Base-by-base conservation (phyloP, 2,329 filamentous ascomycete genomes). In the Daldinia sp. region DNA sequence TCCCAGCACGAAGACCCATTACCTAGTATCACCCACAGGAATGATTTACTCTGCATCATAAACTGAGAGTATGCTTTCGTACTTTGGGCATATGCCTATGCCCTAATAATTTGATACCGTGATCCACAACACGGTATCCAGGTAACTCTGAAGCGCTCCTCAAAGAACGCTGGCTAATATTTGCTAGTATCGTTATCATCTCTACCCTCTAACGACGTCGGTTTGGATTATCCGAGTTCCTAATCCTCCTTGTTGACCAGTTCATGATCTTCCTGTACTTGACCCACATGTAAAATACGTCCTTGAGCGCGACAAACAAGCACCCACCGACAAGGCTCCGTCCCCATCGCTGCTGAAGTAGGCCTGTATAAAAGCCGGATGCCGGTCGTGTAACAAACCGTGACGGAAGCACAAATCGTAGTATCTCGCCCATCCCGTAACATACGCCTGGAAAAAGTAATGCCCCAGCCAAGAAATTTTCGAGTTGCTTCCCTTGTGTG, bases 321-420 rank as follows among this genome's bases (percentile, higher is more conserved):
- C 92, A 95, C 0, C 95, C 95, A 1, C 95, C 95, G 1, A 95
- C 84, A 2, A 99, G 81, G 72, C 92, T 97, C 58, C 95, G 84
- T 0, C 93, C 95, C 93, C 95, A 98, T 61, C 89, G 87, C 69
- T 91, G 87, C 73, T 95, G 91, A 29, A 99, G 76, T 23, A 98
- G 81, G 0, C 91, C 89, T 0, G 86, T 85, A 39, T 66, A 64
- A 7, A 70, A 61, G 8, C 73, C 66, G 3, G 27, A 21, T 4
- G 69, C 21, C 1, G 81, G 76, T 7, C 78, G 77, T 0, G 79
- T 78, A 8, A 90, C 87, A 88, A 91, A 93, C 3, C 85, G 79
- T 32, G 79, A 79, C 0, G 94, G 94, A 0, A 97, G 80, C 0
- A 85, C 77, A 9, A 86, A 75, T 11, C 90, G 87, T 30, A 98